Percentiles rank a stretch among this genome's conserved stretches.
Conservation (phyloP, 148 eudicot species). For the Suaeda aralocaspica region DNA sequence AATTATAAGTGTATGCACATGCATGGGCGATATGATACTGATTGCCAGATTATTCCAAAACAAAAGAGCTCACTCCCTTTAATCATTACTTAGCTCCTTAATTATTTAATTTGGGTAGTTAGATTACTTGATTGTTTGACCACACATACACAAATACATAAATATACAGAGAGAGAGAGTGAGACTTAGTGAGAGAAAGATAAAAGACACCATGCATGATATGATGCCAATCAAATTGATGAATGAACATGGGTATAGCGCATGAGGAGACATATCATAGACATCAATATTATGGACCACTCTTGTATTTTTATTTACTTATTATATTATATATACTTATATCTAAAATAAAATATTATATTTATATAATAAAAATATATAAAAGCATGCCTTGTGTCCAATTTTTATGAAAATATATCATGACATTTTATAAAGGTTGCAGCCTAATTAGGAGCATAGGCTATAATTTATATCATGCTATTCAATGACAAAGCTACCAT, state of each 20-base stretch:
- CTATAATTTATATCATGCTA: slow-evolving; percentile 18
- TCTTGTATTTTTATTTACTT: neutral
- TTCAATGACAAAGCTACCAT: neutral
- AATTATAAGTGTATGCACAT: slow-evolving; percentile 28
- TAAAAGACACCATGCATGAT: slow-evolving; percentile 17
- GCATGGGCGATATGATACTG: slow-evolving; percentile 21
- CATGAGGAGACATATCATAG: slow-evolving; percentile 34
- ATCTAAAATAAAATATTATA: neutral
- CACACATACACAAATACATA: neutral
- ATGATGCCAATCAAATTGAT: slow-evolving; percentile 23
- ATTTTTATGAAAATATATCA: slow-evolving; percentile 5
- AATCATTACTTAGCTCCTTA: slow-evolving; percentile 19
- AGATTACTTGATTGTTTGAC: slow-evolving; percentile 27
- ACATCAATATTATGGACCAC: slow-evolving; percentile 32
- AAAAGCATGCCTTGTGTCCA: slow-evolving; percentile 13
- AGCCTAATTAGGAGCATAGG: slow-evolving; percentile 13
- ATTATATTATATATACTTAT: neutral
- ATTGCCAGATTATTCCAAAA: slow-evolving; percentile 35
- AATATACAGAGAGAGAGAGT: neutral
- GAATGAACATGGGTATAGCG: slow-evolving; percentile 26
- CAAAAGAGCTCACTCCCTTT: slow-evolving; percentile 21
- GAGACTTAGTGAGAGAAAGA: neutral
- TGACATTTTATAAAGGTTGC: slow-evolving; percentile 18
- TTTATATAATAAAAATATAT: neutral
- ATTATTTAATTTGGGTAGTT: slow-evolving; percentile 11